A percentile compares a stretch with the other conserved stretches of the same genome.
Evolutionary conservation across 345 rosid species (phyloP).

Genomic region (thale cress (Arabidopsis thaliana)): TAIR10.1 NC_003075.7:6432001-6432500

Average conservation of each 20-base stretch:
- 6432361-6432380: slow-evolving; percentile 91
- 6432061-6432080: background rate
- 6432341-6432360: slow-evolving; percentile 85
- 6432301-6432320: slow-evolving; percentile 92
- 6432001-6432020: background rate
- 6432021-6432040: background rate
- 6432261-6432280: slow-evolving; percentile 90
- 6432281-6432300: slow-evolving; percentile 89
- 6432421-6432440: slow-evolving; percentile 92
- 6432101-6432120: background rate
- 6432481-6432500: slow-evolving; percentile 96
- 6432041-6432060: background rate
- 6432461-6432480: slow-evolving; percentile 73
- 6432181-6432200: slow-evolving; percentile 94
- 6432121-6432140: slow-evolving; percentile 92
- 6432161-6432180: slow-evolving; percentile 88
- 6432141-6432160: slow-evolving; percentile 94
- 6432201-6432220: slow-evolving; percentile 77
- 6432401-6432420: slow-evolving; percentile 88
- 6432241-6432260: slow-evolving; percentile 86
- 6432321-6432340: slow-evolving; percentile 93
- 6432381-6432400: slow-evolving; percentile 98
- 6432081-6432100: background rate
- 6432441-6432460: slow-evolving; percentile 89
- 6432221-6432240: slow-evolving; percentile 97